Evolutionary conservation across 495 filamentous ascomycete species (phyloP), one percentile per base, ranked within the genome.

Genomic region (Aspergillus campestris): DNA sequence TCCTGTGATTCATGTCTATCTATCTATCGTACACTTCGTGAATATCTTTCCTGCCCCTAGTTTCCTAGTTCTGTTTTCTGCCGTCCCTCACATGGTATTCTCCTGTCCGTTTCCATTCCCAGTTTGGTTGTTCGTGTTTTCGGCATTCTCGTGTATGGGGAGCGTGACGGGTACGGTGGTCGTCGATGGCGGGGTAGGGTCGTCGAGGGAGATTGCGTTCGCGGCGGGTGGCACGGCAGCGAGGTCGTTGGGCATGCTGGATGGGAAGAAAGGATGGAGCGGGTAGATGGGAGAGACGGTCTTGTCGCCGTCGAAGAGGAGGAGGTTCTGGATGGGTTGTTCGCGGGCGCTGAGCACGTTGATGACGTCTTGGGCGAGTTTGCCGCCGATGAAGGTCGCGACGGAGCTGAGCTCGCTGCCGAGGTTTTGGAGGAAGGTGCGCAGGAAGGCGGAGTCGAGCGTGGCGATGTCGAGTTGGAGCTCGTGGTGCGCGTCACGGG

Each of bases 281-380:
- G 87, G 73, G 55, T 92, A 92, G 44, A 94, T 82, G 4, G 81
- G 82, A 0, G 82, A 86, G 40, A 83, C 75, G 58, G 80, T 83
- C 42, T 72, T 78, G 52, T 87, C 86, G 2, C 89, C 92, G 61
- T 96, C 88, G 59, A 97, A 95, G 8, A 97, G 67, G 31, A 94
- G 73, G 57, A 96, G 79, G 59, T 98, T 98, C 71, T 97, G 94
- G 11, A 97, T 77, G 3, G 92, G 92, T 62, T 97, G 92, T 66
- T 96, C 88, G 34, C 86, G 76, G 51, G 81, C 77, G 15, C 89
- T 87, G 7, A 97, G 77, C 31, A 96, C 90, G 50, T 96, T 97
- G 64, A 98, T 97, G 13, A 94, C 88, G 59, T 98, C 92, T 66
- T 98, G 92, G 3, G 91, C 89, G 5, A 98, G 71, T 56, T 86